Evolutionary conservation across 2,329 filamentous ascomycete genomes (phyloP), one percentile per base, ranked within the genome.

Genomic region (Trichoderma lentiforme): DNA sequence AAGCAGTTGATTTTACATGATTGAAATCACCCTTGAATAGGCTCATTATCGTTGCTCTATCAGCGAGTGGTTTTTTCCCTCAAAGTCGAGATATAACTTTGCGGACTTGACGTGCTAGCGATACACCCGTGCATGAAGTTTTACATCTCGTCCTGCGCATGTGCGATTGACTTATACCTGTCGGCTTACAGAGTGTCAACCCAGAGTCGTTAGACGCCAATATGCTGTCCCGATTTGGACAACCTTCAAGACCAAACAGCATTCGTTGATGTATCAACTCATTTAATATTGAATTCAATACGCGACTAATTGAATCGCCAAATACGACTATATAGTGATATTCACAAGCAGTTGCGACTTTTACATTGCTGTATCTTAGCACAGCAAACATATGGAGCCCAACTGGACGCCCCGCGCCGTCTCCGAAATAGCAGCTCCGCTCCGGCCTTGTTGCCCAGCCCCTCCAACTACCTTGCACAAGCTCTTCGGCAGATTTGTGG

Each of bases 401-500:
- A 34, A 15, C 11, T 7, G 18, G 34, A 47, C 18, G 26, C 66
- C 66, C 66, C 66, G 66, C 66, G 66, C 66, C 21, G 64, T 21
- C 43, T 60, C 64, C 18, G 34, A n/a, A 58, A 58, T 34, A 39
- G 51, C 65, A 14, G 28, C 57, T 32, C 57, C 36, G 32, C 65
- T 30, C 56, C 66, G 34, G 62, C 39, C 15, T 34, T 51, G 47
- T 60, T 11, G 14, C 26, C 53, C 24, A 51, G 56, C 66, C 28
- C 66, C 39, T 58, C 66, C 56, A 39, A 32, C 62, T 21, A n/a
- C 26, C 34, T n/a, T 21, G n/a, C 60, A 39, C 34, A 47, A 43
- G 34, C 14, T 66, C 36, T 15, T 61, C 39, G 57, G 66, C 57
- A 61, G 57, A 70, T 70, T 70, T 62, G 57, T 53, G 66, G 66